phyloP scores from a whole-genome alignment of 2,329 filamentous ascomycete genomes.

The Ceratocystis eucalypticola region DNA sequence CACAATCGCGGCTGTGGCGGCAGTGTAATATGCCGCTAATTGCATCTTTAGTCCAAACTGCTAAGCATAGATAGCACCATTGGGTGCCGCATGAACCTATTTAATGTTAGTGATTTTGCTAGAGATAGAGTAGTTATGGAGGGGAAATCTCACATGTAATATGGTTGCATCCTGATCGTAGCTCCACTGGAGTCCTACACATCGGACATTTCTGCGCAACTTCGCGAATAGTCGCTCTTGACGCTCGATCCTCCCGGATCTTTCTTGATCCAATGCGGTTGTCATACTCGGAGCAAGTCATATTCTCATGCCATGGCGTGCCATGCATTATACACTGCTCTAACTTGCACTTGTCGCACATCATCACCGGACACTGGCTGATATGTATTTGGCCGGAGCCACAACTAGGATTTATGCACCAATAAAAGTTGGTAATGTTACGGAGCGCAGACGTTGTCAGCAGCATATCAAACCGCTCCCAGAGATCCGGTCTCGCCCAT shows the following conservation, averaged over 20 bases:
- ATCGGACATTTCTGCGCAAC: conserved; percentile 28
- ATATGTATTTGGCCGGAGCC: conserved; percentile 29
- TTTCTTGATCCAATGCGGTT: conserved; percentile 22
- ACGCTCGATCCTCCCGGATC: conserved; percentile 26
- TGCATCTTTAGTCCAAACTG: conserved; percentile 23
- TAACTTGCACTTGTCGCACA: conserved; percentile 26
- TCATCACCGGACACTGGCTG: conserved; percentile 25
- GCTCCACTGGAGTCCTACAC: conserved; percentile 28
- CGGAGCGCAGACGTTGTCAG: conserved; percentile 25
- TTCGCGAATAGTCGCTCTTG: conserved; percentile 26
- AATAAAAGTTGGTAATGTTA: conserved; percentile 26
- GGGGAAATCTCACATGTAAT: conserved; percentile 27
- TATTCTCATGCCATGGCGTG: conserved; percentile 28
- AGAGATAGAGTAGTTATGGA: no score
- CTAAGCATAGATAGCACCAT: conserved; percentile 31
- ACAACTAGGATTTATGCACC: conserved; percentile 29
- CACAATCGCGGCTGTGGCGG: conserved; percentile 4
- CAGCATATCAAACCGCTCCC: conserved; percentile 26
- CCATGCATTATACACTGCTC: conserved; percentile 27
- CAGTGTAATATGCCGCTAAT: conserved; percentile 8
- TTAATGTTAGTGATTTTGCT: no score
- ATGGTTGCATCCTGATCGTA: conserved; percentile 30
- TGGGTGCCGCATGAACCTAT: conserved; percentile 28
- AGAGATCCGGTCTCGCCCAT: conserved; percentile 14
- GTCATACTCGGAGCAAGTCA: conserved; percentile 29